Base-by-base conservation (phyloP, 768 basidiomycete genomes). In the Mycena polygramma region DNA sequence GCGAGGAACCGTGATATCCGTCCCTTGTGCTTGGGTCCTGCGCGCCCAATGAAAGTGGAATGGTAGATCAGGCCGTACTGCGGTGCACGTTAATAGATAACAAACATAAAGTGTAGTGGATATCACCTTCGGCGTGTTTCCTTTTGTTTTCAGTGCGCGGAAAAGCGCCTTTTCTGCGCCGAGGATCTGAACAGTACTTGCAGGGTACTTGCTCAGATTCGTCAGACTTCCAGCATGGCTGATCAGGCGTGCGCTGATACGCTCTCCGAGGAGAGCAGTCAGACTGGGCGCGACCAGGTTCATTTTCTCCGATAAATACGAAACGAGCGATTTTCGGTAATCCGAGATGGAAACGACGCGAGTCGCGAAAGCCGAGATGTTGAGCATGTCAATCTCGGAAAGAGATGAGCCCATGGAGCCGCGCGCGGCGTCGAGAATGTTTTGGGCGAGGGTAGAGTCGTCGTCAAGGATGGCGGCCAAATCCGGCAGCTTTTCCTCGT, bases 101-200 rank as follows among this genome's bases (percentile, higher is more conserved):
- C 26, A 2, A 10, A 2, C 15, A 41, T 10, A 7, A 41, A 11
- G 15, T 41, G 2, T 2, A 10, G 41, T 41, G 55, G 24, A 17
- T 24, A 76, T 61, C 73, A 95, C 95, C 86, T 98, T 98, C 49
- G 97, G 97, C 0, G 97, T 99, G 80, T 99, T 98, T 19, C 97
- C 97, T 82, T 98, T 99, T 39, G 97, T 98, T 86, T 99, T 99
- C 77, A 99, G 85, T 0, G 97, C 97, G 63, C 97, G 86, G 89
- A 99, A 99, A 35, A 99, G 87, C 2, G 97, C 97, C 82, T 99
- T 99, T 85, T 99, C 97, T 26, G 97, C 97, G 75, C 97, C 97
- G 49, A 98, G 86, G 74, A 99, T 99, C 82, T 99, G 97, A 49
- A 99, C 97, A 17, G 97, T 99, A 77, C 94, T 96, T 0, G 97